These are phyloP conservation scores for Penicillium longicatenatum DNA, from an alignment of 495 filamentous ascomycete genomes.

Conservation along the genomic window DNA sequence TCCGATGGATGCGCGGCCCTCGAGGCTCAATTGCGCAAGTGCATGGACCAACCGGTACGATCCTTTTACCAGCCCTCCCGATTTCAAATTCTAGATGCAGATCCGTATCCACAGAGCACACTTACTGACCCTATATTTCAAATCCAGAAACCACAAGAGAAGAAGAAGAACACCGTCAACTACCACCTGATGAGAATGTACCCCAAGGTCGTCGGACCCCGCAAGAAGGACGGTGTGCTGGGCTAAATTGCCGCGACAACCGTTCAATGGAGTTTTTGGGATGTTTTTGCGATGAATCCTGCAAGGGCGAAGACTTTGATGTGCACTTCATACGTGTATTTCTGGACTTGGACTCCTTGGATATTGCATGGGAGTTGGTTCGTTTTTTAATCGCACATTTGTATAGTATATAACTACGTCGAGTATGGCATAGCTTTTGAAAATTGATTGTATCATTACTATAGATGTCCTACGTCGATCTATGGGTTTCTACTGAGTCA, in stretches of 20 bases:
- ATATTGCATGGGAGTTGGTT: conserved; percentile 19
- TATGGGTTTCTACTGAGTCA: neutral
- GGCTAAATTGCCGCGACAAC: conserved; percentile 27
- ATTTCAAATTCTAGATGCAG: neutral
- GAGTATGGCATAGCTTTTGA: conserved; percentile 18
- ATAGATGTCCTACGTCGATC: neutral
- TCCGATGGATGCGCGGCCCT: conserved; percentile 74
- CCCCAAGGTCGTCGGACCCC: conserved; percentile 69
- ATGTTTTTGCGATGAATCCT: conserved; percentile 4
- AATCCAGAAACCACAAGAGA: conserved; percentile 61
- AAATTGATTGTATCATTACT: conserved; percentile 27
- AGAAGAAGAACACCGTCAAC: conserved; percentile 86
- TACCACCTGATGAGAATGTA: conserved; percentile 90
- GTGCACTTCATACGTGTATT: neutral
- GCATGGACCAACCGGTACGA: conserved; percentile 87
- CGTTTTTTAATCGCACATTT: conserved; percentile 20
- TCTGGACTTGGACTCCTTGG: neutral
- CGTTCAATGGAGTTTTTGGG: conserved; percentile 30
- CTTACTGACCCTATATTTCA: conserved; percentile 17
- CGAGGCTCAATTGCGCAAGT: conserved; percentile 80
- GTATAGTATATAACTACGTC: conserved; percentile 32
- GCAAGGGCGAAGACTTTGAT: neutral
- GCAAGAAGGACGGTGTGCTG: conserved; percentile 64
- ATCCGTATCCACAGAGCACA: neutral
- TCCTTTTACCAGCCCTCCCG: too few relatives aligned